Base-by-base conservation (phyloP, 192 early-diverging fungal species). In the Mortierella hygrophila region DNA sequence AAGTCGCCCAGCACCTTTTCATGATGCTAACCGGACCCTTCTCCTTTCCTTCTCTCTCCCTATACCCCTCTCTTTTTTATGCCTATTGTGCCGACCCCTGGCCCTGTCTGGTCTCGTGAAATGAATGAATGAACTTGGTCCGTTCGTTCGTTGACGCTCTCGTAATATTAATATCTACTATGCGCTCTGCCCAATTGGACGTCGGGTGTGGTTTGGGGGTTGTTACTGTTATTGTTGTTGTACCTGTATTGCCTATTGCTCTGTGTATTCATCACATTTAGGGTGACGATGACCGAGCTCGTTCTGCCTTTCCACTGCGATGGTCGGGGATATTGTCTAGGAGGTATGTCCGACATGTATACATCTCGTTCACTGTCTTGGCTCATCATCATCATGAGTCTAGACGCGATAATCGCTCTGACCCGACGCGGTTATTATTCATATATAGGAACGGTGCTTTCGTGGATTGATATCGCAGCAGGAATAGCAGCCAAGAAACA, bases 381-480 rank as follows among this genome's bases (percentile, higher is more conserved):
- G 29, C 49, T 74, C 44, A 60, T 52, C 73, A 9, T 55, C 35
- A 8, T 52, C 49, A 52, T 52, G 18, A 23, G 29, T 18, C 46
- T 38, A 57, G 52, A 75, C 32, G 7, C 6, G n/a, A 29, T 23
- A 72, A 1, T 42, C 52, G 10, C 10, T 47, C 20, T 49, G 20
- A n/a, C 72, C 40, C 26, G 5, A 3, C n/a, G n/a, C 20, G 4
- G 3, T 74, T n/a, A 54, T 57, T 32, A 13, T 65, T 23, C 26
- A 23, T 54, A 2, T 26, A 69, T 49, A 82, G 80, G 81, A 44
- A 88, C 88, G n/a, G 89, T 94, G 40, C 78, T 94, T 0, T 88
- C 91, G 21, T 94, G 93, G 93, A 94, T 95, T 23, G 94, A 94
- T 87, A 89, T 94, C 29, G 89, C 90, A 8, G 94, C 94, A 13